Evolutionary conservation across 495 filamentous ascomycete genomes (phyloP).

Genomic region (Lasiosphaeria ovina): DNA sequence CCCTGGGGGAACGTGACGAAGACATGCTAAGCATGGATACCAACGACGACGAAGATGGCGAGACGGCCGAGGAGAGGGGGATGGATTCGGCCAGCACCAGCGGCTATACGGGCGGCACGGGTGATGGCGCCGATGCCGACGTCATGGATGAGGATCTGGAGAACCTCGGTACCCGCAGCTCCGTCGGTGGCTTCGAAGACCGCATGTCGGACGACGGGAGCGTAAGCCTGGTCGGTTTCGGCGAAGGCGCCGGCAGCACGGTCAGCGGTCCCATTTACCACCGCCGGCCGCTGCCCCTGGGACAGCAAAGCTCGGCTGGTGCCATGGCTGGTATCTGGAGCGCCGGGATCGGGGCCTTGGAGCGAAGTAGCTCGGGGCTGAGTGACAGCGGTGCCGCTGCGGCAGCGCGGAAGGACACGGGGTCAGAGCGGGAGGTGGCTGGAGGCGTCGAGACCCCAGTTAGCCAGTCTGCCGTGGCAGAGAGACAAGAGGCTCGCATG

Average conservation of each 20-base stretch:
- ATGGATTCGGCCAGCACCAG: slow-evolving; percentile 39
- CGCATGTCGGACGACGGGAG: slow-evolving; percentile 73
- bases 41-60: slow-evolving; percentile 25
- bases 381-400: slow-evolving; percentile 30
- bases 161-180: slow-evolving; percentile 40
- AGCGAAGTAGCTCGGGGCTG: slow-evolving; percentile 44
- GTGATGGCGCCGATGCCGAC: slow-evolving; percentile 31
- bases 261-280: slow-evolving; percentile 69
- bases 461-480: slow-evolving; percentile 39
- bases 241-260: slow-evolving; percentile 81
- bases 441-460: slow-evolving; percentile 39
- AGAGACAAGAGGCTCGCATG: slow-evolving; percentile 44
- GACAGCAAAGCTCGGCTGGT: slow-evolving; percentile 21
- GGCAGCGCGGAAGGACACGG: slow-evolving; percentile 3
- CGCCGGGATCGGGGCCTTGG: not conserved
- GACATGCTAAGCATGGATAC: slow-evolving; percentile 50
- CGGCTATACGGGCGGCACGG: slow-evolving; percentile 33
- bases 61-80: slow-evolving; percentile 21
- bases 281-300: slow-evolving; percentile 35
- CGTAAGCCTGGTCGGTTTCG: slow-evolving; percentile 78
- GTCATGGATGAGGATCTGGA: slow-evolving; percentile 42
- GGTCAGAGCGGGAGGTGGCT: slow-evolving; percentile 12
- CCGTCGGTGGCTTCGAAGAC: slow-evolving; percentile 61
- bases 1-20: slow-evolving; percentile 27
- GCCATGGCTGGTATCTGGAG: slow-evolving; percentile 33